phyloP scores from a whole-genome alignment of 805 yeast species.

The Nakazawaea peltata region DNA sequence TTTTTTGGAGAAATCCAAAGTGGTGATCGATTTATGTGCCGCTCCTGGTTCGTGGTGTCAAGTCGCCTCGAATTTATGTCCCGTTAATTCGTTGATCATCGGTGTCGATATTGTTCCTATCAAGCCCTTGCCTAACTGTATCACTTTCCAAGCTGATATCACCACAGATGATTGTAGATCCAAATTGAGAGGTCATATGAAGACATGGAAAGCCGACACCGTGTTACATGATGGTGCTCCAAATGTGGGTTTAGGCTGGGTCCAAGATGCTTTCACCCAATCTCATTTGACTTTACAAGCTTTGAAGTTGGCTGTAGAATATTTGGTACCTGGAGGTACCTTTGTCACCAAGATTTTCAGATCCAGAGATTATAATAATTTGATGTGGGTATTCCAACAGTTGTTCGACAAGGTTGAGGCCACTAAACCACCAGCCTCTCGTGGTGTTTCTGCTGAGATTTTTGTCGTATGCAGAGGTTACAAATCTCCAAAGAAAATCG shows the following conservation, averaged over 20 bases:
- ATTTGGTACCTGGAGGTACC: slow-evolving; percentile 84
- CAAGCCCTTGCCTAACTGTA: slow-evolving; percentile 90
- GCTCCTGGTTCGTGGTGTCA: slow-evolving; percentile 99
- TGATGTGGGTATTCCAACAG: slow-evolving; percentile 97
- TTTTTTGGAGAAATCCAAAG: slow-evolving; percentile 88
- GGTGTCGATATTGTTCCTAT: slow-evolving; percentile 99
- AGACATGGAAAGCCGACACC: slow-evolving; percentile 98
- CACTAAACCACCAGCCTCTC: slow-evolving; percentile 97
- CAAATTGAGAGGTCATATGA: slow-evolving; percentile 88
- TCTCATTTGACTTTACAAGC: slow-evolving; percentile 94
- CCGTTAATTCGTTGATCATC: slow-evolving; percentile 84
- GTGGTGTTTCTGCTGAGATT: slow-evolving; percentile 98
- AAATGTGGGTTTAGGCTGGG: slow-evolving; percentile 99
- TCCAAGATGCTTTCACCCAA: slow-evolving; percentile 98
- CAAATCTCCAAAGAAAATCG: slow-evolving; percentile 93
- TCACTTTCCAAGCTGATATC: slow-evolving; percentile 92
- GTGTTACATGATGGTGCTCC: slow-evolving; percentile 99
- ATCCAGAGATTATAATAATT: slow-evolving; percentile 96
- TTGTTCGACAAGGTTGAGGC: slow-evolving; percentile 96
- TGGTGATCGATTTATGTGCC: slow-evolving; percentile 95
- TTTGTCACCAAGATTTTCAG: slow-evolving; percentile 96
- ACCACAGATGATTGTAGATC: slow-evolving; percentile 98
- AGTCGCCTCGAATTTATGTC: slow-evolving; percentile 91
- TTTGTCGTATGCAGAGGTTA: slow-evolving; percentile 94
- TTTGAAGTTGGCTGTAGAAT: slow-evolving; percentile 87